A percentile compares a stretch with the other conserved stretches of the same genome.
phyloP scores from a whole-genome alignment of 2,329 filamentous ascomycete species.

The Cladophialophora chaetospira region DNA sequence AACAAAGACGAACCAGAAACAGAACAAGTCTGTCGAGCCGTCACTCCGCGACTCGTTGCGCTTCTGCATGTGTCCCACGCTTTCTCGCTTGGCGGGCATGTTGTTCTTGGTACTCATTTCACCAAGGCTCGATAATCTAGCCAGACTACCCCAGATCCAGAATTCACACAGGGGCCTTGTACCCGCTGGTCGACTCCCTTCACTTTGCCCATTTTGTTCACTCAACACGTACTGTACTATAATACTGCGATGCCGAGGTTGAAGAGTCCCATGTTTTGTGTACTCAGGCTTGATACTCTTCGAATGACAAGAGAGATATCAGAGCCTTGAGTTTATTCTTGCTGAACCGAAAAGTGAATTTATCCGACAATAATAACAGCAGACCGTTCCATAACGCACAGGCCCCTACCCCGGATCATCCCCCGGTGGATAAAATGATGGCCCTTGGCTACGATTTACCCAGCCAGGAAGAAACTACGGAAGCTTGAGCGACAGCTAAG shows the following conservation, averaged over 20 bases:
- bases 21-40: not conserved
- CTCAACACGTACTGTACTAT: not conserved
- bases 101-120: not conserved
- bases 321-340: slow-evolving; percentile 1
- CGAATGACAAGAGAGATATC: not conserved
- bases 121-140: not conserved
- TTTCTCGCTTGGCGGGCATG: not conserved
- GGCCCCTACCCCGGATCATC: slow-evolving; percentile 1
- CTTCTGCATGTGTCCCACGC: not conserved
- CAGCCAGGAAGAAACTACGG: too few relatives aligned
- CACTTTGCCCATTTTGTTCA: not conserved
- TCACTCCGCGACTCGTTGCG: not conserved
- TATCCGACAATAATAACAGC: not conserved
- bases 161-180: not conserved
- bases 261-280: too few relatives aligned
- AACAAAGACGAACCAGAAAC: too few relatives aligned
- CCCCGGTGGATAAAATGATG: not conserved
- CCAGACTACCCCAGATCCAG: not conserved
- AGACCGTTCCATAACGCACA: not conserved
- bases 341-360: not conserved
- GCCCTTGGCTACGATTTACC: too few relatives aligned
- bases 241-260: not conserved
- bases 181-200: not conserved
- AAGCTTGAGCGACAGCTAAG: too few relatives aligned
- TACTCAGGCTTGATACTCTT: too few relatives aligned